These are phyloP conservation scores for Coccomyxa sp. DNA, from an alignment of 139 green algal species.

Conservation along the genomic window DNA sequence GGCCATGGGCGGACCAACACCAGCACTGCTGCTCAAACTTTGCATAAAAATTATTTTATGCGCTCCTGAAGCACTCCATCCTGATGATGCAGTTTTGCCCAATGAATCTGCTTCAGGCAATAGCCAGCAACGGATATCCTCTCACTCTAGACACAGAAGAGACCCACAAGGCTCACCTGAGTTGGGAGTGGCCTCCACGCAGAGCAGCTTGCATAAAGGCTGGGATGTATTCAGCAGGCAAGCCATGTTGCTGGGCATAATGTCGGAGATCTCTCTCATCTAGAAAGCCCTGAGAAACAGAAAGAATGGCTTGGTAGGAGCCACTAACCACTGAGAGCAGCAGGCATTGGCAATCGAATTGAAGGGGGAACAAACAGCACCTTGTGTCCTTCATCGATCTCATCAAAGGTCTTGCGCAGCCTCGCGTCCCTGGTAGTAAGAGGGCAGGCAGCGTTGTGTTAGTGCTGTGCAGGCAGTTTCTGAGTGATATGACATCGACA, in stretches of 20 bases:
- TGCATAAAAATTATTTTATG: background rate
- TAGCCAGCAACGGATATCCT: too few relatives aligned
- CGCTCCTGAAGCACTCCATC: background rate
- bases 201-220: background rate
- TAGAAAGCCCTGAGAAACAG: constrained; percentile 11
- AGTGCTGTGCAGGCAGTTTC: too few relatives aligned
- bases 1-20: background rate
- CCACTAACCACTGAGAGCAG: constrained; percentile 19
- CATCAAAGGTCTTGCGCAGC: constrained; percentile 14
- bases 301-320: constrained; percentile 18
- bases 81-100: background rate
- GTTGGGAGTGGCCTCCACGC: background rate
- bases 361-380: background rate
- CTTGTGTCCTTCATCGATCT: constrained; percentile 19
- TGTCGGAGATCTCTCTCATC: constrained; percentile 12
- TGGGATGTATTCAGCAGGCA: background rate
- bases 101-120: too few relatives aligned
- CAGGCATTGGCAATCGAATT: background rate
- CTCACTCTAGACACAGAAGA: too few relatives aligned
- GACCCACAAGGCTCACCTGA: too few relatives aligned
- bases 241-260: constrained; percentile 22
- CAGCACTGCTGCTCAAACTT: background rate
- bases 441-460: too few relatives aligned
- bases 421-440: background rate
- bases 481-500: too few relatives aligned